Conservation (phyloP, 1,284 basidiomycete species). For the Meira miltonrushii region DNA sequence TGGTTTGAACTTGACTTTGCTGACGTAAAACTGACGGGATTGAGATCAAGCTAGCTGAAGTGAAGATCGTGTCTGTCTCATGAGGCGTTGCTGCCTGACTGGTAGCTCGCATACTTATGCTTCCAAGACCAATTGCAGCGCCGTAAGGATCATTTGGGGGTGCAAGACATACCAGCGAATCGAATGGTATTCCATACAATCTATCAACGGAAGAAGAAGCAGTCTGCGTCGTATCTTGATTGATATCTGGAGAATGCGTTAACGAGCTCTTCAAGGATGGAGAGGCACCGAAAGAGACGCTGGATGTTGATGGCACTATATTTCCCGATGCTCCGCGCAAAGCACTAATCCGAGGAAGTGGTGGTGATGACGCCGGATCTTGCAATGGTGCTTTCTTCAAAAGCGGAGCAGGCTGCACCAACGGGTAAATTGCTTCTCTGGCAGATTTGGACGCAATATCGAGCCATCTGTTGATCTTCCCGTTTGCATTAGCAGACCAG, state of each 20-base stretch:
- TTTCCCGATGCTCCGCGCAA: not conserved
- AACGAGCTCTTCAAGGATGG: not conserved
- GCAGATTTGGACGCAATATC: slow-evolving; percentile 54
- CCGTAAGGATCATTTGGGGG: slow-evolving; percentile 69
- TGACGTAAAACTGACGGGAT: slow-evolving; percentile 6
- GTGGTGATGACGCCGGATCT: not conserved
- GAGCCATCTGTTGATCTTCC: slow-evolving; percentile 75
- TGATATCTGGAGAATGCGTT: not conserved
- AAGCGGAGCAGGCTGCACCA: slow-evolving; percentile 1
- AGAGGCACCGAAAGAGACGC: not conserved
- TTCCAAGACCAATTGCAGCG: slow-evolving; percentile 32
- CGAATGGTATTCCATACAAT: slow-evolving; percentile 69
- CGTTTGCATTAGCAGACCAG: slow-evolving; percentile 83
- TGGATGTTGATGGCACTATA: not conserved
- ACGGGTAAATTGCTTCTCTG: slow-evolving; percentile 32
- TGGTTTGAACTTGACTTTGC: not conserved
- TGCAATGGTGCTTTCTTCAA: not conserved
- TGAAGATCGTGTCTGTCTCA: not conserved
- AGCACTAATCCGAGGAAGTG: not conserved
- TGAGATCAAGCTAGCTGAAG: slow-evolving; percentile 6
- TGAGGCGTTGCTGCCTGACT: not conserved
- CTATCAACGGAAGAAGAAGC: slow-evolving; percentile 32
- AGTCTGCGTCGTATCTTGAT: not conserved
- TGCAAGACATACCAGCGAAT: slow-evolving; percentile 70
- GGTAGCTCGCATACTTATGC: slow-evolving; percentile 31